Evolutionary conservation across 2,329 filamentous ascomycete genomes (phyloP).

Genomic region (Cercospora canescens): DNA sequence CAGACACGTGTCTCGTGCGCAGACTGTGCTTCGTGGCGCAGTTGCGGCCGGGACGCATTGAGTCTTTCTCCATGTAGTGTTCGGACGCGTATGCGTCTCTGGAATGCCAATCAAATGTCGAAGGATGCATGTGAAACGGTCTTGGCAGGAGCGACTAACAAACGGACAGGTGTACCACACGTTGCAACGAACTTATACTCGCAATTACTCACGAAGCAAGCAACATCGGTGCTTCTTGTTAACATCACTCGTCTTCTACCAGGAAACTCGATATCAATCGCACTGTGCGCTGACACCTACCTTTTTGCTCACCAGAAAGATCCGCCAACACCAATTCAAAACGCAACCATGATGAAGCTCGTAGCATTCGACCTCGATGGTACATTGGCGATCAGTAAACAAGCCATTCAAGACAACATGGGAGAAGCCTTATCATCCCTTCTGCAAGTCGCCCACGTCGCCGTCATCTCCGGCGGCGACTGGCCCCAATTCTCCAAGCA

Average conservation of each 20-base stretch:
- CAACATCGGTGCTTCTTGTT: too few relatives aligned
- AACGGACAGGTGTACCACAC: not conserved
- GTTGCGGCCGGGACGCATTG: not conserved
- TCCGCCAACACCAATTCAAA: not conserved
- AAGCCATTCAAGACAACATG: slow-evolving; percentile 34
- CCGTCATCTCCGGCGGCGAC: slow-evolving; percentile 45
- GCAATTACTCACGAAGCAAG: too few relatives aligned
- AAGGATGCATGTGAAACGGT: not conserved
- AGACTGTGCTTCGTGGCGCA: not conserved
- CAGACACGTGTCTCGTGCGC: not conserved
- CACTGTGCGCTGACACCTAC: too few relatives aligned
- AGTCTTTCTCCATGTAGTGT: not conserved
- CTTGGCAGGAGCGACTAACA: not conserved
- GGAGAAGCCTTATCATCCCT: slow-evolving; percentile 37
- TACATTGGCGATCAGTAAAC: slow-evolving; percentile 41
- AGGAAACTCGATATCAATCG: too few relatives aligned
- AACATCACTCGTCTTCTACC: too few relatives aligned
- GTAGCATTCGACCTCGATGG: slow-evolving; percentile 43
- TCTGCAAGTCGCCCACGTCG: slow-evolving; percentile 42
- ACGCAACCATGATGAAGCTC: slow-evolving; percentile 35
- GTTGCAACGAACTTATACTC: not conserved
- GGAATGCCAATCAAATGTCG: not conserved
- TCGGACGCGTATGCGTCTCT: not conserved
- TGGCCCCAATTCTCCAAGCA: slow-evolving; percentile 47
- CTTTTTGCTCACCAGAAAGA: not conserved